Evolutionary conservation across 2,329 filamentous ascomycete species (phyloP).

Genomic region (Trichoderma simmonsii): DNA sequence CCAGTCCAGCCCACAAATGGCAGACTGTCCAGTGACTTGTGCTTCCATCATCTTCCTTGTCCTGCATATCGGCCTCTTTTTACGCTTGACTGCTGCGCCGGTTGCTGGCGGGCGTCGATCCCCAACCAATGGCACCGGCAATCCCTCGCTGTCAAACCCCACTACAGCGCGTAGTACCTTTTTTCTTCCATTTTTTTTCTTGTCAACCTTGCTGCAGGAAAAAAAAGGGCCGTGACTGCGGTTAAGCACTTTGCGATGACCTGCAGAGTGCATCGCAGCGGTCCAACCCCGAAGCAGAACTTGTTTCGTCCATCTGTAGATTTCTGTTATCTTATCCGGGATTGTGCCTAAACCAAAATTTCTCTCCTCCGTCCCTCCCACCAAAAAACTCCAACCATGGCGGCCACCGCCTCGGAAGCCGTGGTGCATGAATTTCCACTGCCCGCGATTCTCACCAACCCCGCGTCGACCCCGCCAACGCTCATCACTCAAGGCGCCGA

Average conservation of each 20-base stretch:
- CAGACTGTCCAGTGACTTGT: neutral
- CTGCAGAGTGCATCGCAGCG: constrained; percentile 17
- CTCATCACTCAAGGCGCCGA: constrained; percentile 94
- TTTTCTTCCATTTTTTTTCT: neutral
- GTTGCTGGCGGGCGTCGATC: neutral
- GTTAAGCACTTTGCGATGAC: neutral
- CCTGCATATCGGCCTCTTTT: constrained; percentile 8
- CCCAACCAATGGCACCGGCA: neutral
- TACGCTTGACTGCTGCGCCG: neutral
- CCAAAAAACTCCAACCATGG: neutral
- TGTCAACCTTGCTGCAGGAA: neutral
- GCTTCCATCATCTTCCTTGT: neutral
- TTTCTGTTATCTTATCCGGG: neutral
- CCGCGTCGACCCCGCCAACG: constrained; percentile 55
- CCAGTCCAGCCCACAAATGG: neutral
- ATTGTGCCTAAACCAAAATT: neutral
- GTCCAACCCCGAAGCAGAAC: neutral
- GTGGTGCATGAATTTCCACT: constrained; percentile 45
- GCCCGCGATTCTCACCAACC: constrained; percentile 62
- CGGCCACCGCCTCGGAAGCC: neutral
- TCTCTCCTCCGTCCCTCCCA: neutral
- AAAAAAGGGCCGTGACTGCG: constrained; percentile 1
- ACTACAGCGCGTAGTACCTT: neutral
- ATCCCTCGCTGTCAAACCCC: neutral
- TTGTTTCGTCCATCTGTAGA: neutral